These are phyloP conservation scores for Beauveria medogensis DNA, from an alignment of 2,329 filamentous ascomycete species.

Conservation along the genomic window DNA sequence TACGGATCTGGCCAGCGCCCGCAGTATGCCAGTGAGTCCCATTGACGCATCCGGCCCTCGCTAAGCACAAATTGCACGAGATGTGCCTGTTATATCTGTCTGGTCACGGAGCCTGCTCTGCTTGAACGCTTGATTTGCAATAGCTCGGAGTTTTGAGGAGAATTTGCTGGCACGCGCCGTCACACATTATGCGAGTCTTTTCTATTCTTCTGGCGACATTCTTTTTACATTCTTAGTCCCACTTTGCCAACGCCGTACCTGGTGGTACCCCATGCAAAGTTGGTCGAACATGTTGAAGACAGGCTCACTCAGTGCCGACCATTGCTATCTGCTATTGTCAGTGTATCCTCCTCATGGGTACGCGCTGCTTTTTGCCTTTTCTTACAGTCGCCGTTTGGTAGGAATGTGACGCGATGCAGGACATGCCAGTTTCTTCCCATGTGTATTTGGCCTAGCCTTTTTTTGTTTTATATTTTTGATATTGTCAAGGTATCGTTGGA, in stretches of 20 bases:
- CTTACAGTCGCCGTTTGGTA: neutral
- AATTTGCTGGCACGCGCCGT: neutral
- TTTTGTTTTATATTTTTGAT: neutral
- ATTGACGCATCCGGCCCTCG: conserved; percentile 33
- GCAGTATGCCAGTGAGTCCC: conserved; percentile 52
- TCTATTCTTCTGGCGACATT: neutral
- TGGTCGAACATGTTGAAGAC: neutral
- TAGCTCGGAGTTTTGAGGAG: neutral
- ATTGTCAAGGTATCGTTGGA: neutral
- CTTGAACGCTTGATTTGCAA: neutral
- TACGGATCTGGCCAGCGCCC: conserved; percentile 57
- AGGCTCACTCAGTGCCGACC: neutral
- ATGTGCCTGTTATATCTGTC: neutral
- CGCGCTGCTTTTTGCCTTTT: neutral
- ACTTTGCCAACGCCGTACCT: neutral
- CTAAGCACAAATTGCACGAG: conserved; percentile 12
- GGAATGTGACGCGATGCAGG: neutral
- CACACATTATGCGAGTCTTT: neutral
- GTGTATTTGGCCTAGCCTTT: conserved; percentile 4
- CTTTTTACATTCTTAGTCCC: neutral
- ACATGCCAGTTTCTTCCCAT: conserved; percentile 1
- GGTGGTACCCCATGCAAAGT: neutral
- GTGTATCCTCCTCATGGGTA: neutral
- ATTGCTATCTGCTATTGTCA: neutral
- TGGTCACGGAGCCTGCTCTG: neutral